Evolutionary conservation across 257 asterid genomes (phyloP), one percentile per base, ranked within the genome.

Genomic region (Coffea canephora): DNA sequence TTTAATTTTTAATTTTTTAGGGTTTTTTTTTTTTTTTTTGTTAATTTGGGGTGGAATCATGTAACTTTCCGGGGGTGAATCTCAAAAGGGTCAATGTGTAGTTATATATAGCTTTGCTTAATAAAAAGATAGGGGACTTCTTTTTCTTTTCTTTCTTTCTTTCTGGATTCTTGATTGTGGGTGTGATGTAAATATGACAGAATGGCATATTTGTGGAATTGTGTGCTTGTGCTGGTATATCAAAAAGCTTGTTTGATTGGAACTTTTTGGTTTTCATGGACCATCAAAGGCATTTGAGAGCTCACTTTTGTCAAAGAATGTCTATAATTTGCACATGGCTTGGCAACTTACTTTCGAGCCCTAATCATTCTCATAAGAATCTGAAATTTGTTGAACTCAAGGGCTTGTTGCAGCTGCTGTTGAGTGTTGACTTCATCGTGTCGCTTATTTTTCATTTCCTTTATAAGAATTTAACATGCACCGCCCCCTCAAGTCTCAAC

Each of bases 1-100:
- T 77, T 67, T 21, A 41, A 48, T 59, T 34, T 73, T 65, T 74
- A 39, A 4, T 2, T 73, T 73, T 73, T 80, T 85, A 78, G 25
- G 27, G 41, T 43, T 9, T 49, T 81, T 31, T 31, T 31, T 77
- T 57, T 31, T 31, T 31, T 31, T 31, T 31, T 31, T 31, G 34
- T 31, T 31, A 31, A 15, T 78, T 72, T 79, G 69, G 80, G 79
- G 72, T 83, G 83, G 87, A 73, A 59, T 55, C 52, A 8, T 48
- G 91, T 84, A 84, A 87, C 78, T 86, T 81, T 86, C 68, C 75
- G 77, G 79, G 79, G 89, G 87, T 84, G 87, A 86, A 78, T 87
- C 88, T 76, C 69, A 55, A 81, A 84, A 84, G 74, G 79, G 85
- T 82, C 43, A 77, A 80, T 87, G 82, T 88, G 90, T 87, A 79